Evolutionary conservation across 179 eudicot species (phyloP), one percentile per base, ranked within the genome.

Genomic region (Silene noctiflora): DNA sequence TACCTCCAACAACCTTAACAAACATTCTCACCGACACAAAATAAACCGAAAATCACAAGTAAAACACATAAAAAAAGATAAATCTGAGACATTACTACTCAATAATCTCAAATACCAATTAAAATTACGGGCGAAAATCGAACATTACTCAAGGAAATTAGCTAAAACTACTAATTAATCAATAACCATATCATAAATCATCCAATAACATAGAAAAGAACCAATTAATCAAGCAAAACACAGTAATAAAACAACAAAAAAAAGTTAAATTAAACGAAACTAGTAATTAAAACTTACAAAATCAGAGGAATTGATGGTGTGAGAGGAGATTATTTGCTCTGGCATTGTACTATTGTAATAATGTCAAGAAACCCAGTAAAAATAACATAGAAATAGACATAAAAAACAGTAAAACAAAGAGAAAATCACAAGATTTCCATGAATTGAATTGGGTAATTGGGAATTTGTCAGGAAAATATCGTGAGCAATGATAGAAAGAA

Each of bases 311-410:
- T 13, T 59, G 29, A 53, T 58, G 4, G 4, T 22, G 22, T 69
- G 67, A 68, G 46, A 48, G 51, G 69, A 60, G 19, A 64, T 68
- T n/a, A 7, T 42, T 35, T 75, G 79, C 76, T 75, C 76, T 11
- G 83, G 83, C 83, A 44, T 44, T 44, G 51, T 44, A 44, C 13
- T 44, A 80, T 75, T 75, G 80, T 17, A 56, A 58, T 7, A 4
- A 72, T n/a, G 5, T 10, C 0, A 27, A 56, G 55, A 29, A 24
- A 70, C 53, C 76, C 42, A 68, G 51, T 12, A n/a, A 12, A 35
- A 44, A 1, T 33, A 72, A 58, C 21, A 29, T 46, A 4, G 33
- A 16, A 68, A 71, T 2, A 22, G 64, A 62, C 61, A 68, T n/a
- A 62, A 64, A 67, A 61, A 9, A 12, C n/a, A 72, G 63, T 2